Evolutionary conservation across 768 basidiomycete genomes (phyloP), one percentile per base, ranked within the genome.

Genomic region (Rhodosporidiobolus odoratus): DNA sequence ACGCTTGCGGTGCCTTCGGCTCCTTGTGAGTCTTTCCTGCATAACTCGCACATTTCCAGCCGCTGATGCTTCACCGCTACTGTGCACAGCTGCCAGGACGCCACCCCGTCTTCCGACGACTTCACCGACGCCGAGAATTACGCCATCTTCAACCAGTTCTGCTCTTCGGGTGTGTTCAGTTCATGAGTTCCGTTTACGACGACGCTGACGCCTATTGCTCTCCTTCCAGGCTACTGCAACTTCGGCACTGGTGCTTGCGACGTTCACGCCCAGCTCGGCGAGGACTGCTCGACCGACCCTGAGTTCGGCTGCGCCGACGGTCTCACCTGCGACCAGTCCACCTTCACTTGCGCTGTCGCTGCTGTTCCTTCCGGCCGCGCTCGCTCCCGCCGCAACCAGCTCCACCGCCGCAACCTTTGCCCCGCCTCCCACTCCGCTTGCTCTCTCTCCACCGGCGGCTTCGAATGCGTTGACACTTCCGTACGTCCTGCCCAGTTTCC

Each of bases 1-100:
- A 70, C 58, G 38, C 47, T 1, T 69, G 69, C 62, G 68, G 68
- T 19, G 68, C 23, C 40, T 4, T 60, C 52, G 62, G 57, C 32
- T 32, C 62, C 2, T 63, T n/a, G n/a, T n/a, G n/a, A n/a, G n/a
- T n/a, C n/a, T n/a, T n/a, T n/a, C n/a, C n/a, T n/a, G n/a, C n/a
- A n/a, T n/a, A n/a, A n/a, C n/a, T n/a, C n/a, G n/a, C n/a, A n/a
- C n/a, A n/a, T n/a, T n/a, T n/a, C n/a, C n/a, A n/a, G n/a, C n/a
- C n/a, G n/a, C n/a, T n/a, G n/a, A n/a, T n/a, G n/a, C n/a, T n/a
- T n/a, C n/a, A n/a, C n/a, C n/a, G n/a, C n/a, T n/a, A n/a, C n/a
- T n/a, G n/a, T n/a, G n/a, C n/a, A n/a, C n/a, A n/a, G 53, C 61
- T 71, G 65, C 61, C 65, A 71, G 32, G 67, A 63, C 57, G 9